Evolutionary conservation across 2,329 filamentous ascomycete genomes (phyloP).

Genomic region (Aureobasidium lini): DNA sequence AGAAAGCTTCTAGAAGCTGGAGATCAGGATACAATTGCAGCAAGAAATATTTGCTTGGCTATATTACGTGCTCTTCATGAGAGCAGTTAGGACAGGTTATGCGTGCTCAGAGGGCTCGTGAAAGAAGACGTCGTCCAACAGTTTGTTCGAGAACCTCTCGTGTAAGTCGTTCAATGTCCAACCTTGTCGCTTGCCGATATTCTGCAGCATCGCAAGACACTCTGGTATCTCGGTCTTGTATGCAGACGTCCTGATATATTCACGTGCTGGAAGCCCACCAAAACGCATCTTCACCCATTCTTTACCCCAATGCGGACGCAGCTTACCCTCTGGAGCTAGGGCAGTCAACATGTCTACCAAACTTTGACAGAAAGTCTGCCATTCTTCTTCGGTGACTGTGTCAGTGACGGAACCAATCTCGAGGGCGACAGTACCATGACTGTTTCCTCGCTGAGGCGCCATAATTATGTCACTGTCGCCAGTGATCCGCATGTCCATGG

Average conservation of each 20-base stretch:
- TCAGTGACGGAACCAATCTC: conserved; percentile 33
- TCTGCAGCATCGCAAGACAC: conserved; percentile 28
- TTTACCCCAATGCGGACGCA: conserved; percentile 41
- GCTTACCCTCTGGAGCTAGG: conserved; percentile 17
- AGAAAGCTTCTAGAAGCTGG: background rate
- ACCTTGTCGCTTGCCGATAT: conserved; percentile 33
- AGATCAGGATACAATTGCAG: background rate
- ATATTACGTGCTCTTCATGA: background rate
- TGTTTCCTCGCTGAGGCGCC: conserved; percentile 38
- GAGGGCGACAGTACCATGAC: conserved; percentile 36
- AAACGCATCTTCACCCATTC: conserved; percentile 21
- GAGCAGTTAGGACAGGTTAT: background rate
- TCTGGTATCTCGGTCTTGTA: conserved; percentile 34
- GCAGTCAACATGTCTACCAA: conserved; percentile 33
- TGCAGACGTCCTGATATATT: conserved; percentile 32
- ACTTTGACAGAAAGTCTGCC: conserved; percentile 34
- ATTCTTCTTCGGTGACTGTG: conserved; percentile 28
- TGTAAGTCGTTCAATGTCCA: conserved; percentile 35
- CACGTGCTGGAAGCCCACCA: conserved; percentile 19
- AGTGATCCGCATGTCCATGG: conserved; percentile 15
- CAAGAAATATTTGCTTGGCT: background rate
- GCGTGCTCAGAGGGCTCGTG: background rate
- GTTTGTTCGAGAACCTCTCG: conserved; percentile 35
- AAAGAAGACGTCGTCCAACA: conserved; percentile 29
- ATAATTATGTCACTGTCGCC: conserved; percentile 36